Percentiles rank a stretch among this genome's conserved stretches.
phyloP scores from a whole-genome alignment of 345 rosid genomes.

The Ceriops tagal region DNA sequence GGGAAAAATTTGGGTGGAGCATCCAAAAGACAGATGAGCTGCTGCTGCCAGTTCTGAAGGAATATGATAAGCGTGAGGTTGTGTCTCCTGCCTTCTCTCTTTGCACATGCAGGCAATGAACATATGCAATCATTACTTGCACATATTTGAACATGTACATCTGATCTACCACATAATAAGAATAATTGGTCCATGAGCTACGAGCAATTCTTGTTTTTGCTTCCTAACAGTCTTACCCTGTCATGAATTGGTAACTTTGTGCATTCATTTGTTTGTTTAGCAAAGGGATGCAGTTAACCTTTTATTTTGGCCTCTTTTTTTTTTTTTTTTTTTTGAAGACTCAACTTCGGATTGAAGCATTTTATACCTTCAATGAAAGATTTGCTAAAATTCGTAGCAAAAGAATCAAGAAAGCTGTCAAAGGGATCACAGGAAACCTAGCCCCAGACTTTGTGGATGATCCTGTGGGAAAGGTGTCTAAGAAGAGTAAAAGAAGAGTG shows the following conservation, averaged over 20 bases:
- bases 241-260: not conserved
- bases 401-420: slow-evolving; percentile 85
- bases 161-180: not conserved
- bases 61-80: slow-evolving; percentile 89
- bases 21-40: slow-evolving; percentile 77
- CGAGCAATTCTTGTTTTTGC: not conserved
- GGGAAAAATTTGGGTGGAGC: slow-evolving; percentile 94
- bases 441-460: slow-evolving; percentile 46
- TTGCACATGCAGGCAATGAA: not conserved
- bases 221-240: not conserved
- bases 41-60: slow-evolving; percentile 81
- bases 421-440: slow-evolving; percentile 67
- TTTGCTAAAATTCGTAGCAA: slow-evolving; percentile 94
- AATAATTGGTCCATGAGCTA: not conserved
- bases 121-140: not conserved
- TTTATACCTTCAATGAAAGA: slow-evolving; percentile 89
- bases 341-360: slow-evolving; percentile 94
- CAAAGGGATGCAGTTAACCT: slow-evolving; percentile 22
- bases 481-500: slow-evolving; percentile 35
- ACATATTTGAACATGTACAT: not conserved
- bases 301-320: slow-evolving; percentile 13
- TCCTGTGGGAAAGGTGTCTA: slow-evolving; percentile 35
- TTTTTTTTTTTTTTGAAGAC: slow-evolving; percentile 48
- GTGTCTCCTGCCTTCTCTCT: slow-evolving; percentile 7
- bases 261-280: not conserved